Conservation (phyloP, 257 asterid species). For the Knoxia roxburghii region DNA sequence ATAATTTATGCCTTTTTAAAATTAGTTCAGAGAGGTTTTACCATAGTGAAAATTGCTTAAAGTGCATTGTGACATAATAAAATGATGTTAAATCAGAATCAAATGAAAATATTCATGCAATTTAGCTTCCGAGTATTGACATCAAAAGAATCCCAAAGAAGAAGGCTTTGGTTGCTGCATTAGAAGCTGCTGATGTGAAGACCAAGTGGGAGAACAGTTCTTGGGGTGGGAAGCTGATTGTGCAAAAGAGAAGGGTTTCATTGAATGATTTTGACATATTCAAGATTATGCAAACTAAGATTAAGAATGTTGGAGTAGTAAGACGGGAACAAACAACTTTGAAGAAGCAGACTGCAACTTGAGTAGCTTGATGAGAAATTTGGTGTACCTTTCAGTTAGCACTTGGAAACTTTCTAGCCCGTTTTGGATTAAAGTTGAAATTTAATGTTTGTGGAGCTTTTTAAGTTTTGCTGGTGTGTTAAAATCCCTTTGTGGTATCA, state of each 20-base stretch:
- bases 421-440: no score
- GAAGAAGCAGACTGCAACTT: no score
- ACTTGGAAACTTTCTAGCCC: no score
- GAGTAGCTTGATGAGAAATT: no score
- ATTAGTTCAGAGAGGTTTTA: slow-evolving; percentile 33
- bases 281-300: slow-evolving; percentile 82
- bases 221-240: slow-evolving; percentile 93
- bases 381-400: no score
- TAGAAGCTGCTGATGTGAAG: slow-evolving; percentile 96
- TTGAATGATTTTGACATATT: slow-evolving; percentile 79
- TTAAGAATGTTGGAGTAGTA: slow-evolving; percentile 81
- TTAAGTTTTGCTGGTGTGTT: no score
- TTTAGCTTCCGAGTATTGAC: no score
- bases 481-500: no score
- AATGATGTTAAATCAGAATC: no score
- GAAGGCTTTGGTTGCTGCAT: slow-evolving; percentile 73
- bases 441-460: slow-evolving; percentile 8
- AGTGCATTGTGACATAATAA: slow-evolving; percentile 19
- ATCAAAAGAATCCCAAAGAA: slow-evolving; percentile 80
- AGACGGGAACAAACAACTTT: no score
- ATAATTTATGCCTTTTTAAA: slow-evolving; percentile 25
- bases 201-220: slow-evolving; percentile 84
- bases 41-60: slow-evolving; percentile 31
- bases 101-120: no score
- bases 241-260: slow-evolving; percentile 77